Evolutionary conservation across 2,329 filamentous ascomycete genomes (phyloP), one percentile per base, ranked within the genome.

Genomic region (Aureobasidium melanogenum): DNA sequence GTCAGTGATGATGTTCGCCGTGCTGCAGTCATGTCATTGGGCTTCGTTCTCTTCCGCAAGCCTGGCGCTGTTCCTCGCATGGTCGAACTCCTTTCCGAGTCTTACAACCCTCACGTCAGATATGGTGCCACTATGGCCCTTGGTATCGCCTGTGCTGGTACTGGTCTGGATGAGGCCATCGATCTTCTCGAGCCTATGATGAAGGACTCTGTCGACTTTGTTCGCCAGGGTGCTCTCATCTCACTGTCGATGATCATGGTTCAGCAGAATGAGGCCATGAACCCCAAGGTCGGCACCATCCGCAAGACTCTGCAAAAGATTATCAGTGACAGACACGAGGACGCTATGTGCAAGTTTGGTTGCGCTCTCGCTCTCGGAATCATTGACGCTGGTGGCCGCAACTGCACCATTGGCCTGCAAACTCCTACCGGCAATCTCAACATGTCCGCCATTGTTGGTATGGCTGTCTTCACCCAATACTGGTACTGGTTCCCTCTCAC

Each of bases 401-500:
- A 99, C 78, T 99, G 94, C 81, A 97, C 94, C 19, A 97, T 99
- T 68, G 93, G 93, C 32, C 82, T 99, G 41, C 94, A 99, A 75
- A 99, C 94, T 1, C 94, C 96, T 76, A 97, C 93, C 0, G 95
- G 95, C 66, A 99, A 97, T 73, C 85, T 99, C 67, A 97, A 99
- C 80, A 97, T 99, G 92, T 86, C 92, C 19, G 95, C 91, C 64
- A 96, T 99, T 67, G 92, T 99, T 19, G 95, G 94, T 67, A 96
- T 96, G 86, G 93, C 91, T 30, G 89, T 99, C 59, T 99, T 99
- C 77, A 96, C 92, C 9, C 94, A 99, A 74, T 99, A 99, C 80
- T 99, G 94, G 94, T 99, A 99, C 80, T 99, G 94, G 94, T 99
- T 99, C 84, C 94, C 94, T 63, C 88, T 97, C 69, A 96, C 94